These are phyloP conservation scores for Stemphylium beticola DNA, from an alignment of 2,329 filamentous ascomycete genomes.

Conservation along the genomic window DNA sequence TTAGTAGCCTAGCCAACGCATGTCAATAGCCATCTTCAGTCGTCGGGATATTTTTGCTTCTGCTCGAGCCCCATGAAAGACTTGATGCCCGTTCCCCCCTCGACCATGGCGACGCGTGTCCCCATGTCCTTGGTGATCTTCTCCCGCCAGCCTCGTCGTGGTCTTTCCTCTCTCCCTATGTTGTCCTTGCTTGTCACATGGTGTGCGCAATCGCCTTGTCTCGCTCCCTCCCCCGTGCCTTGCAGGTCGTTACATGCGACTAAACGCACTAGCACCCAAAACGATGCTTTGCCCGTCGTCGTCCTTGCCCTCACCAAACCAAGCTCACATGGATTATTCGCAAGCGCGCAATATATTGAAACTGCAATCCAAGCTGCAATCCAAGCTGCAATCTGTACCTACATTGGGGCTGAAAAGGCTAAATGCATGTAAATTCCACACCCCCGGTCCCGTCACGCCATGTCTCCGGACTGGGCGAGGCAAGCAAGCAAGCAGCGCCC, in stretches of 20 bases:
- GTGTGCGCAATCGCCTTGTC: conserved; percentile 1
- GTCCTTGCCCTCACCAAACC: too few species aligned
- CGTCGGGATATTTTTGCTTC: not conserved
- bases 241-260: conserved; percentile 5
- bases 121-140: not conserved
- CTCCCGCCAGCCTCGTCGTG: not conserved
- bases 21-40: not conserved
- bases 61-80: not conserved
- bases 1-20: conserved; percentile 3
- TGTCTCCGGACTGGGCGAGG: conserved; percentile 1
- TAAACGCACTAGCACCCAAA: not conserved
- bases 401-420: conserved; percentile 1
- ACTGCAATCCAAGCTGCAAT: not conserved
- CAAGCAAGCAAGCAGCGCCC: not conserved
- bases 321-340: not conserved
- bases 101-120: conserved; percentile 11
- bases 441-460: conserved; percentile 7
- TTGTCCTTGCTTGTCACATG: not conserved
- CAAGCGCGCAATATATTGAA: conserved; percentile 11
- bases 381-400: conserved; percentile 2
- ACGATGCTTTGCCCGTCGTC: not conserved
- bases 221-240: not conserved
- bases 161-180: not conserved
- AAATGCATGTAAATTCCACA: conserved; percentile 3
- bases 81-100: too few species aligned